phyloP scores from a whole-genome alignment of 208 protist genomes.

The Balamuthia mandrillaris region DNA sequence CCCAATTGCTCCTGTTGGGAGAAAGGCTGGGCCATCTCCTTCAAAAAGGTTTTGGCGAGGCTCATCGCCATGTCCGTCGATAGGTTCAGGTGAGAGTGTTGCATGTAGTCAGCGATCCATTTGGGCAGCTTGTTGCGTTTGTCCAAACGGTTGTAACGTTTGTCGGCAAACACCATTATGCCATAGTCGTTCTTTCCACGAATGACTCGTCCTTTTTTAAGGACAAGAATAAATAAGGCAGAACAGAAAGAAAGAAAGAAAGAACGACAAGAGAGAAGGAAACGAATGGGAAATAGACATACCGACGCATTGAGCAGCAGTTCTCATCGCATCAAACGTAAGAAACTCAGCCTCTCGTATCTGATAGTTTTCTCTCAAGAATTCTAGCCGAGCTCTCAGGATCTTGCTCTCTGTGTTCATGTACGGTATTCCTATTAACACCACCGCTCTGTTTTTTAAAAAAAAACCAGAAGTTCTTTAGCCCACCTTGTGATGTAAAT shows the following conservation, averaged over 20 bases:
- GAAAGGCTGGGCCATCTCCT: constrained; percentile 88
- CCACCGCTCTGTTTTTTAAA: constrained; percentile 72
- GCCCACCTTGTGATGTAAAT: not conserved
- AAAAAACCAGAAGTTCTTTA: too few relatives aligned
- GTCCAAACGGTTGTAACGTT: constrained; percentile 89
- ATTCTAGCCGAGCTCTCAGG: constrained; percentile 71
- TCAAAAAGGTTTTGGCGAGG: constrained; percentile 84
- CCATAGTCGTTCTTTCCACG: constrained; percentile 99
- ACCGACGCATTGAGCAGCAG: constrained; percentile 98
- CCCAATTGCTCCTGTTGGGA: constrained; percentile 47
- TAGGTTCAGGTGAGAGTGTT: constrained; percentile 63
- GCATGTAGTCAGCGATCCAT: constrained; percentile 75
- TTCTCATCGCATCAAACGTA: constrained; percentile 96
- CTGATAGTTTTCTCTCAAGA: constrained; percentile 89
- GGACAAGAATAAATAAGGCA: too few relatives aligned
- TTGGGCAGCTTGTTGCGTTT: constrained; percentile 83
- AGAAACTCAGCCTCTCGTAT: constrained; percentile 96
- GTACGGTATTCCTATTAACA: constrained; percentile 97
- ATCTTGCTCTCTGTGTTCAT: constrained; percentile 74
- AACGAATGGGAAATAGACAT: too few relatives aligned
- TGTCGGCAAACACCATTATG: constrained; percentile 87
- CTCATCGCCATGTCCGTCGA: constrained; percentile 75
- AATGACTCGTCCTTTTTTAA: constrained; percentile 95
- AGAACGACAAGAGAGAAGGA: too few relatives aligned
- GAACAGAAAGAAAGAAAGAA: too few relatives aligned